A percentile compares a stretch with the other conserved stretches of the same genome.
Conservation (phyloP, 2,329 filamentous ascomycete genomes). For the Cladosporium sp. region DNA sequence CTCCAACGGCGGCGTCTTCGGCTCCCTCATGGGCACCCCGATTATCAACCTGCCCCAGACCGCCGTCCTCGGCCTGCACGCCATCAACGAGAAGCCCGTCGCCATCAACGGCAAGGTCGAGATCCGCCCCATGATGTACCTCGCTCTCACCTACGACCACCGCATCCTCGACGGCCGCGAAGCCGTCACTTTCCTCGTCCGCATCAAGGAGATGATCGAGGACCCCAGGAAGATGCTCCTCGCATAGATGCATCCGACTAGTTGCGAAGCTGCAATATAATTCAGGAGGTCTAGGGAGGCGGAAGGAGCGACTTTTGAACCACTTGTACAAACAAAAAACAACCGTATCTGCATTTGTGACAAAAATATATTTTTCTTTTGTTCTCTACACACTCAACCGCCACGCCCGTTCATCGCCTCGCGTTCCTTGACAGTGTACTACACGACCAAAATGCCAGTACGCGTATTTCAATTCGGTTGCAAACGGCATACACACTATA, state of each 20-base stretch:
- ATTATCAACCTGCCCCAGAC: constrained; percentile 98
- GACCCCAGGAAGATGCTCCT: constrained; percentile 90
- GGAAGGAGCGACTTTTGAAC: not conserved
- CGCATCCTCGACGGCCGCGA: constrained; percentile 91
- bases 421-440: too few relatives aligned
- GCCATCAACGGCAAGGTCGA: constrained; percentile 91
- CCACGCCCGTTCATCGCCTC: too few relatives aligned
- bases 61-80: constrained; percentile 84
- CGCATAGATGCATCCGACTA: constrained; percentile 15
- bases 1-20: constrained; percentile 94
- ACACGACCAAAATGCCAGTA: too few relatives aligned
- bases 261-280: not conserved
- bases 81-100: constrained; percentile 91
- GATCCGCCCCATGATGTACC: constrained; percentile 98
- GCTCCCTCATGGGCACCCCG: constrained; percentile 93
- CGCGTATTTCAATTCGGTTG: too few relatives aligned
- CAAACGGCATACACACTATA: too few relatives aligned
- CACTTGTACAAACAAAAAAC: not conserved
- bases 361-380: not conserved
- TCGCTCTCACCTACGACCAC: constrained; percentile 96
- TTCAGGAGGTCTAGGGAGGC: not conserved
- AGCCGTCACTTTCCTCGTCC: constrained; percentile 92
- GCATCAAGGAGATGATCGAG: constrained; percentile 96
- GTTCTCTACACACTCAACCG: not conserved
- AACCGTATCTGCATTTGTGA: not conserved